Evolutionary conservation across 2,329 filamentous ascomycete species (phyloP), one percentile per base, ranked within the genome.

Genomic region (Pseudophaeomoniella oleicola): DNA sequence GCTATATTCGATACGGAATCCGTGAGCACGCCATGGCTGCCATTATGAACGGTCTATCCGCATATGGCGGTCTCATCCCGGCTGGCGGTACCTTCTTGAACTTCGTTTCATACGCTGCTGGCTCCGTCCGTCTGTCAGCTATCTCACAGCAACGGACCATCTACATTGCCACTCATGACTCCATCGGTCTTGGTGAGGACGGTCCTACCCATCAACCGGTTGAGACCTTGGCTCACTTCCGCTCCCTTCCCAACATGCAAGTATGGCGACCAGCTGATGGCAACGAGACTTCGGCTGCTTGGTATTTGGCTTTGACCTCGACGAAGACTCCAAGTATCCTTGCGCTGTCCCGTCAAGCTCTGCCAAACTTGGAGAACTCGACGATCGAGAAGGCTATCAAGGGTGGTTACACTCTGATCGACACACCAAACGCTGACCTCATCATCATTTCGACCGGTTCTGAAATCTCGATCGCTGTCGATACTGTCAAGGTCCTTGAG

Each of bases 141-240:
- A 75, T 98, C 50, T 93, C 87, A 33, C 87, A 83, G 63, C 73
- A 87, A 60, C 88, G 88, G 53, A 72, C 77, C 58, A 87, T 98
- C 70, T 93, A 90, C 79, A 75, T 96, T 51, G 88, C 90, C 54
- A 96, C 88, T 50, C 88, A 96, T 75, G 88, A 96, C 74, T 94
- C 88, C 47, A 98, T 98, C 53, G 90, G 90, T 71, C 84, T 96
- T 50, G 90, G 90, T 65, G 90, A 98, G 70, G 90, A 98, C 57
- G 90, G 90, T 45, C 88, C 90, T 50, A 98, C 90, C 39, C 90
- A 98, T 69, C 90, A 98, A 75, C 90, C 90, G 61, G 94, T 98
- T 51, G 90, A 98, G 78, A 94, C 86, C 32, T 78, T 96, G 45
- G 81, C 87, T 42, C 90, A 96, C 69, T 96, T 96, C 85, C 88